Evolutionary conservation across 2,329 filamentous ascomycete genomes (phyloP).

Genomic region (Cordyceps cateniannulata): DNA sequence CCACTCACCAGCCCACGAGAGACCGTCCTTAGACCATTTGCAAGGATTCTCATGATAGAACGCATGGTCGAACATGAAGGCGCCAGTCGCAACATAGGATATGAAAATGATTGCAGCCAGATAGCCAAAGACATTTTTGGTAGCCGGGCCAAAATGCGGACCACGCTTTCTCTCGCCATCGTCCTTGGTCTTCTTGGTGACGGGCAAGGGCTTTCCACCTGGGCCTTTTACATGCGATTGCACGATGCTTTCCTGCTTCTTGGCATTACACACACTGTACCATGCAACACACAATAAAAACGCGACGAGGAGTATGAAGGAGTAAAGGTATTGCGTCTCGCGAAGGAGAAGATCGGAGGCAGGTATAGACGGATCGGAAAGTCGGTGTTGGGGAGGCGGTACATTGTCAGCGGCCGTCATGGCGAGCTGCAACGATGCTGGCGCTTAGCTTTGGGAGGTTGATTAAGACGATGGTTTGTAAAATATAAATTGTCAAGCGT

Average conservation of each 20-base stretch:
- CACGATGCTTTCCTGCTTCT: slow-evolving; percentile 40
- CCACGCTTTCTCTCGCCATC: slow-evolving; percentile 37
- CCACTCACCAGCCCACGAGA: slow-evolving; percentile 71
- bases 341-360: slow-evolving; percentile 37
- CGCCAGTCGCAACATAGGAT: slow-evolving; percentile 70
- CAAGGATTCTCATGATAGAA: slow-evolving; percentile 40
- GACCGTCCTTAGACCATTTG: slow-evolving; percentile 36
- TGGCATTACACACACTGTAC: slow-evolving; percentile 47
- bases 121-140: slow-evolving; percentile 70
- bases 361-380: slow-evolving; percentile 11
- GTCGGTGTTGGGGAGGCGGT: slow-evolving; percentile 17
- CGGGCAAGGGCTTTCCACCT: slow-evolving; percentile 80
- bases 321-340: slow-evolving; percentile 44
- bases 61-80: slow-evolving; percentile 67
- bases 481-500: not conserved
- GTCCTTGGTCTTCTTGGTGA: slow-evolving; percentile 50
- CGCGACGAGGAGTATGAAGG: slow-evolving; percentile 42
- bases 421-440: slow-evolving; percentile 21
- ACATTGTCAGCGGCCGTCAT: slow-evolving; percentile 30
- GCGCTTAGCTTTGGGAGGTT: not conserved
- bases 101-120: slow-evolving; percentile 63
- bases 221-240: slow-evolving; percentile 60
- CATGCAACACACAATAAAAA: slow-evolving; percentile 45
- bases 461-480: not conserved
- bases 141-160: slow-evolving; percentile 55